These are phyloP conservation scores for Phylloporus scabripes DNA, from an alignment of 768 basidiomycete species.

Conservation along the genomic window DNA sequence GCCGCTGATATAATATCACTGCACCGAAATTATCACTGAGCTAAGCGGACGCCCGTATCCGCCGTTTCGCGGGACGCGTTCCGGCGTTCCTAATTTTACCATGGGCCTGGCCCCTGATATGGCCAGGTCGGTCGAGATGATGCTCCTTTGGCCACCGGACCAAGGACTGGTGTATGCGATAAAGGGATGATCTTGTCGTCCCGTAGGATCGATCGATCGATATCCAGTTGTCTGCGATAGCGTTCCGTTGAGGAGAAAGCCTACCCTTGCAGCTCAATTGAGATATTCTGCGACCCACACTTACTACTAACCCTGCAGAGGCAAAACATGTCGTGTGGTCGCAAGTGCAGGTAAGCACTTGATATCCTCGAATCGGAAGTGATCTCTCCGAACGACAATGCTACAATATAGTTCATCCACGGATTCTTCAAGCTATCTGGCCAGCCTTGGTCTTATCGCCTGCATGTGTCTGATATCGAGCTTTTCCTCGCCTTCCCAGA, in stretches of 20 bases:
- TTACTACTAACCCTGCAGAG: background rate
- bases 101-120: slow-evolving; percentile 4
- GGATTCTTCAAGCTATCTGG: background rate
- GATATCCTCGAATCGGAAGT: background rate
- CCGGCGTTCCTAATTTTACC: slow-evolving; percentile 4
- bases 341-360: background rate
- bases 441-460: background rate
- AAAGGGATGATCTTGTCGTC: background rate
- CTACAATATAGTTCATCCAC: background rate
- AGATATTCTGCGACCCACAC: background rate
- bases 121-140: slow-evolving; percentile 9
- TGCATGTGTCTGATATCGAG: background rate
- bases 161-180: background rate
- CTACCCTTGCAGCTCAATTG: background rate
- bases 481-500: background rate
- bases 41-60: slow-evolving; percentile 1
- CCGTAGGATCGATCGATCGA: slow-evolving; percentile 3
- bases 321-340: background rate
- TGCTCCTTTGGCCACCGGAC: background rate
- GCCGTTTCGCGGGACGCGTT: slow-evolving; percentile 9
- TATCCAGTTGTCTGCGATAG: background rate
- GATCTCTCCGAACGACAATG: background rate
- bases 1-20: slow-evolving; percentile 1
- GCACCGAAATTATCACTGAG: background rate
- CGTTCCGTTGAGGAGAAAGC: background rate